These are phyloP conservation scores for Plasmopara viticola DNA, from an alignment of 352 stramenopile species.

Conservation along the genomic window DNA sequence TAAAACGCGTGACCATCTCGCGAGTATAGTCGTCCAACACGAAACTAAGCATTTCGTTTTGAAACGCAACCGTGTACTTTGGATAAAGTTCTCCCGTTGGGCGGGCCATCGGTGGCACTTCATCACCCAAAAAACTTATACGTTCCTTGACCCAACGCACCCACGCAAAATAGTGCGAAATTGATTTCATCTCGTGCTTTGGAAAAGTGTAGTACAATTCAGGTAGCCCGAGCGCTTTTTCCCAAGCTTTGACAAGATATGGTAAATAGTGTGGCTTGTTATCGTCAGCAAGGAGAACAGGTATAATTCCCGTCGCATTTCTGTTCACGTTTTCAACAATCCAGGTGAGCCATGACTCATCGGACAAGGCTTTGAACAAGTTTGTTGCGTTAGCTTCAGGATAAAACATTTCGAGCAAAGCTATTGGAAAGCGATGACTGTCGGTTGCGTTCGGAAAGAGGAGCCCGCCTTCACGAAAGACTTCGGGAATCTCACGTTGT, in stretches of 20 bases:
- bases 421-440: conserved; percentile 49
- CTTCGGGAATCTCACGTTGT: conserved; percentile 29
- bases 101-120: conserved; percentile 33
- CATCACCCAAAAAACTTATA: conserved; percentile 45
- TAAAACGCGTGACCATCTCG: conserved; percentile 37
- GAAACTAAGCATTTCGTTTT: conserved; percentile 43
- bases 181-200: conserved; percentile 44
- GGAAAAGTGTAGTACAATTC: conserved; percentile 63
- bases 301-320: conserved; percentile 38
- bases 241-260: conserved; percentile 49
- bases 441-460: conserved; percentile 56
- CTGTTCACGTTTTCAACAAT: conserved; percentile 54
- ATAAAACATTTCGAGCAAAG: conserved; percentile 55
- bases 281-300: conserved; percentile 14
- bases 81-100: conserved; percentile 49
- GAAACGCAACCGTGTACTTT: conserved; percentile 56
- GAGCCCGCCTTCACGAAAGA: conserved; percentile 44
- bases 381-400: conserved; percentile 36
- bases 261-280: conserved; percentile 53
- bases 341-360: conserved; percentile 58
- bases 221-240: conserved; percentile 39
- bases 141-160: conserved; percentile 78
- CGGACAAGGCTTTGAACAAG: conserved; percentile 47
- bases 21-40: conserved; percentile 57
- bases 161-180: conserved; percentile 76